phyloP scores from a whole-genome alignment of 192 early-diverging fungal genomes.

The Coemansia umbellata region DNA sequence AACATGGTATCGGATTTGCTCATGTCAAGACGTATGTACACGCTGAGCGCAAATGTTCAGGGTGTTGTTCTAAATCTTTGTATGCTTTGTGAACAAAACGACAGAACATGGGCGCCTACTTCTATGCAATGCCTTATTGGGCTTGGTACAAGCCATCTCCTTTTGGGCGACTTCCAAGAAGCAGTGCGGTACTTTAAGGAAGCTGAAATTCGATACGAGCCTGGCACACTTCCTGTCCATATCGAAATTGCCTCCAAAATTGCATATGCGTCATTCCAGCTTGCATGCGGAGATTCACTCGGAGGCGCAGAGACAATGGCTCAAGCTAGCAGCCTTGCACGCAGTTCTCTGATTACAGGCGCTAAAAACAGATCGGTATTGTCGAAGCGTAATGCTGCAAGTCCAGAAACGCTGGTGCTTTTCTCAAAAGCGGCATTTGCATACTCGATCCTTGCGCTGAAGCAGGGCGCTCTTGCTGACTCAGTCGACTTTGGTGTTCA shows the following conservation, averaged over 20 bases:
- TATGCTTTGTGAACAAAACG: constrained; percentile 8
- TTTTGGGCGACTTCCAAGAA: constrained; percentile 8
- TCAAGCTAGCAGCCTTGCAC: constrained; percentile 11
- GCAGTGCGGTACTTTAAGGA: constrained; percentile 19
- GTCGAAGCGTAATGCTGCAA: constrained; percentile 6
- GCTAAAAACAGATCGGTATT: background rate
- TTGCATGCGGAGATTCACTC: constrained; percentile 15
- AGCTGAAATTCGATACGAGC: constrained; percentile 17
- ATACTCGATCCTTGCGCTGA: constrained; percentile 31
- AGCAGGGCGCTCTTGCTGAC: constrained; percentile 36
- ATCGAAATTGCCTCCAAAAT: constrained; percentile 23
- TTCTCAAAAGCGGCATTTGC: constrained; percentile 22
- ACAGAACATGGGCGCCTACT: constrained; percentile 15
- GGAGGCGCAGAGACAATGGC: constrained; percentile 13
- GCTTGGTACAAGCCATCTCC: constrained; percentile 15
- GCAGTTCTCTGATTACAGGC: constrained; percentile 1
- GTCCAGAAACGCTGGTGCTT: constrained; percentile 24
- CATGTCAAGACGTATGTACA: constrained; percentile 30
- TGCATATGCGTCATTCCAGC: constrained; percentile 20
- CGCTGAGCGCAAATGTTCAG: constrained; percentile 5
- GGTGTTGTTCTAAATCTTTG: constrained; percentile 1
- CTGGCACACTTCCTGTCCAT: constrained; percentile 26
- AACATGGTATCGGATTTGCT: constrained; percentile 18
- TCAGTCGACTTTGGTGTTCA: constrained; percentile 38
- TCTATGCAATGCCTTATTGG: constrained; percentile 26